phyloP scores from a whole-genome alignment of 305 asterid species.

The Striga hermonthica region DNA sequence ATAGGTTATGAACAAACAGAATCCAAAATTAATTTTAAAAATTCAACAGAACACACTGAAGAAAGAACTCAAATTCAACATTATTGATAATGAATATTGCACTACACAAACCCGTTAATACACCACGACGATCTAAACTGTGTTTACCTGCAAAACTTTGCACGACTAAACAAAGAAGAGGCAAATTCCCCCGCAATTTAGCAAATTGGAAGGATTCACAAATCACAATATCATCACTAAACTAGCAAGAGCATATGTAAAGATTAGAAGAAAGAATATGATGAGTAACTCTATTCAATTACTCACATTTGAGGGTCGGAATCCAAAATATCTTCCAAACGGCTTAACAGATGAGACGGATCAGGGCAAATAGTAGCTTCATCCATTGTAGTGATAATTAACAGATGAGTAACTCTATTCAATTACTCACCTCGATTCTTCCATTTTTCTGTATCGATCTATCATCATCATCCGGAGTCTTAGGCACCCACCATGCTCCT shows the following conservation, averaged over 20 bases:
- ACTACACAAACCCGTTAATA: slow-evolving; percentile 13
- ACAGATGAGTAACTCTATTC: too few relatives aligned
- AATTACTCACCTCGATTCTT: too few relatives aligned
- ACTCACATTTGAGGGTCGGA: slow-evolving; percentile 66
- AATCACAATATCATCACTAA: background rate
- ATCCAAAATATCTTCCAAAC: slow-evolving; percentile 57
- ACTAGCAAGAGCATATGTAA: background rate
- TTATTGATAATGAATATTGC: slow-evolving; percentile 1
- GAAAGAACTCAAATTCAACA: background rate
- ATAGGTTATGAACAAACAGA: slow-evolving; percentile 1
- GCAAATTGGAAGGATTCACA: slow-evolving; percentile 5
- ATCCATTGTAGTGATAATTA: slow-evolving; percentile 35
- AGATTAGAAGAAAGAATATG: background rate
- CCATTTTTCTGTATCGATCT: too few relatives aligned
- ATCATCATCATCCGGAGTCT: too few relatives aligned
- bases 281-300: background rate
- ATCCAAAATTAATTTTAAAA: background rate
- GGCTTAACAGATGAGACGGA: slow-evolving; percentile 45
- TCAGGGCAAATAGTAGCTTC: slow-evolving; percentile 25
- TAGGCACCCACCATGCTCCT: too few relatives aligned
- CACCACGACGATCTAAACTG: slow-evolving; percentile 5
- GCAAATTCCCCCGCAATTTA: background rate
- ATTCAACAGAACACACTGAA: too few relatives aligned
- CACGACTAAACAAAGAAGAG: background rate
- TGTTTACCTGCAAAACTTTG: background rate